Conservation (phyloP, 176 grass and related monocot genomes). For the Pontederia paniculata region DNA sequence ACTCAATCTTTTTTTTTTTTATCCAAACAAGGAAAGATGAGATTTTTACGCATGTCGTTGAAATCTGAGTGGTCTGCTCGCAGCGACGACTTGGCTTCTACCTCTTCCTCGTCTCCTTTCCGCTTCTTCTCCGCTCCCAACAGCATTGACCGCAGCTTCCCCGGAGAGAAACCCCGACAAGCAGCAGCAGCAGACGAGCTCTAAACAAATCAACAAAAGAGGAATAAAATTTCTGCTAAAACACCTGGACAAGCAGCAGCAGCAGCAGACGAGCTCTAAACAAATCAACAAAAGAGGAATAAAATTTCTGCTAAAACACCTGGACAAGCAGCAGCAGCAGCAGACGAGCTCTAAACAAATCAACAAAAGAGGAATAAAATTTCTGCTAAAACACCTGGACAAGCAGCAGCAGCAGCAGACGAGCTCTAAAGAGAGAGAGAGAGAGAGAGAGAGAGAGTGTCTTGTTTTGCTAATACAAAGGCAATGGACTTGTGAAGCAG, state of each 20-base stretch:
- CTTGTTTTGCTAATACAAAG: no score
- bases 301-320: not conserved
- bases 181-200: not conserved
- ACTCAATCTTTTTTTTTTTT: no score
- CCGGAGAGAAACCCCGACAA: constrained; percentile 86
- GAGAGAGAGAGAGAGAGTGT: no score
- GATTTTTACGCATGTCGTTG: constrained; percentile 17
- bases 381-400: not conserved
- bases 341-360: not conserved
- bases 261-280: not conserved
- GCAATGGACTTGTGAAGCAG: no score
- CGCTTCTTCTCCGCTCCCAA: constrained; percentile 58
- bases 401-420: no score
- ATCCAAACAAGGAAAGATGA: not conserved
- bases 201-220: not conserved
- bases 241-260: no score
- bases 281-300: no score
- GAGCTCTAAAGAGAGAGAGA: not conserved
- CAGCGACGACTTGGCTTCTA: constrained; percentile 38
- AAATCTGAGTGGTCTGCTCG: constrained; percentile 37
- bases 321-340: no score
- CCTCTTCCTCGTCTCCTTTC: constrained; percentile 39
- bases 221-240: not conserved
- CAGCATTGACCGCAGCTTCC: constrained; percentile 83
- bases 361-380: no score